phyloP scores from a whole-genome alignment of 805 yeast genomes.

The Phaffomyces opuntiae region DNA sequence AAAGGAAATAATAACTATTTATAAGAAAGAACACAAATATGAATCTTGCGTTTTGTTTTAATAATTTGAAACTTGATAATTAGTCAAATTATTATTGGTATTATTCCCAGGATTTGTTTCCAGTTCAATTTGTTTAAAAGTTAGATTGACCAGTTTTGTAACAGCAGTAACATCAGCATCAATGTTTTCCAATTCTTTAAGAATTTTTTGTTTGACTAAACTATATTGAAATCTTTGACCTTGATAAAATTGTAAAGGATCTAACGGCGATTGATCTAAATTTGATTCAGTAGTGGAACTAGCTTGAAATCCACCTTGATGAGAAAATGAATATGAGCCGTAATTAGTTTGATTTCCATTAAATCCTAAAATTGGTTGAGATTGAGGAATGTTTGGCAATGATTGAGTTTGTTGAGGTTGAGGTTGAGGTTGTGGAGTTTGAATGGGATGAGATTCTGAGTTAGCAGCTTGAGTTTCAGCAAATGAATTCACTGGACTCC shows the following conservation, averaged over 20 bases:
- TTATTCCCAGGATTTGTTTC: constrained; percentile 7
- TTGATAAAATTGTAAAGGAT: constrained; percentile 10
- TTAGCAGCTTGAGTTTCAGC: background rate
- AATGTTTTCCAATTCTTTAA: constrained; percentile 14
- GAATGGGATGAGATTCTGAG: background rate
- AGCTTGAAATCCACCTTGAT: background rate
- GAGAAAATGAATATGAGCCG: background rate
- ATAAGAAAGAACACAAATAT: too few relatives aligned
- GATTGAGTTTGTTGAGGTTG: constrained; percentile 3
- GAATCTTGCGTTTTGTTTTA: background rate
- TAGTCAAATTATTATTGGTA: background rate
- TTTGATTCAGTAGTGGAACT: background rate
- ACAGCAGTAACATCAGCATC: constrained; percentile 6
- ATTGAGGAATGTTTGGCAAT: background rate
- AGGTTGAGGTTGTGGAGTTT: background rate
- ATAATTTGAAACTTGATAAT: background rate
- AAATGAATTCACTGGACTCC: constrained; percentile 1
- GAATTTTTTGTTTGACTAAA: constrained; percentile 9
- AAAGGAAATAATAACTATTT: background rate
- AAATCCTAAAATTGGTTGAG: background rate
- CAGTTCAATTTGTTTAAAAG: constrained; percentile 18
- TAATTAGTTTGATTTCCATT: background rate
- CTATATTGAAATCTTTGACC: constrained; percentile 20
- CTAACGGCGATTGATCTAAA: constrained; percentile 1
- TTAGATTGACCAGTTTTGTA: constrained; percentile 14